Conservation (phyloP, 495 filamentous ascomycete genomes). For the Penicillium pancosmium region DNA sequence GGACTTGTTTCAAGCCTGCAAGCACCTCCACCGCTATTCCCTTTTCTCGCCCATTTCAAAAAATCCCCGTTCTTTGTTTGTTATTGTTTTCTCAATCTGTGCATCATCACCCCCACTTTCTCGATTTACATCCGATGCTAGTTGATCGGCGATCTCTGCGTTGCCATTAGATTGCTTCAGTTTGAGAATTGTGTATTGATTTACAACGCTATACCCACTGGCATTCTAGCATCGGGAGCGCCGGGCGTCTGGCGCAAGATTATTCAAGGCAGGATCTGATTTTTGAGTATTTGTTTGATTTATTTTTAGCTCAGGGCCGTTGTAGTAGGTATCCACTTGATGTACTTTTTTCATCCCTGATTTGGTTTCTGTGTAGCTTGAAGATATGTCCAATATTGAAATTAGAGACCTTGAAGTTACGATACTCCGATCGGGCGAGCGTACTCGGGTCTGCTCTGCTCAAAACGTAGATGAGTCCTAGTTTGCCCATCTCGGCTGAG, state of each 20-base stretch:
- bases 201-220: constrained; percentile 28
- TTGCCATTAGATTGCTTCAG: constrained; percentile 18
- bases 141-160: constrained; percentile 10
- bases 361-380: neutral
- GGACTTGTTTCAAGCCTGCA: constrained; percentile 5
- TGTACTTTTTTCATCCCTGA: neutral
- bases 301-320: neutral
- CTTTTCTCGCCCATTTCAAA: neutral
- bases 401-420: too few relatives aligned
- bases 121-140: neutral
- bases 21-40: neutral
- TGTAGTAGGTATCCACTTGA: neutral
- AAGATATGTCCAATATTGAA: neutral
- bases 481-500: neutral
- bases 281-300: neutral
- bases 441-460: too few relatives aligned
- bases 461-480: too few relatives aligned
- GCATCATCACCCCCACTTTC: neutral
- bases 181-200: constrained; percentile 18
- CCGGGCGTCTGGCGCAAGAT: constrained; percentile 24
- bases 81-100: constrained; percentile 9
- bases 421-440: too few relatives aligned
- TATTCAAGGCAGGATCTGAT: constrained; percentile 2
- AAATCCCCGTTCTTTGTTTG: neutral
- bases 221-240: constrained; percentile 27